Evolutionary conservation across 176 grass and related monocot species (phyloP), one percentile per base, ranked within the genome.

Genomic region (Cymbopogon citratus): DNA sequence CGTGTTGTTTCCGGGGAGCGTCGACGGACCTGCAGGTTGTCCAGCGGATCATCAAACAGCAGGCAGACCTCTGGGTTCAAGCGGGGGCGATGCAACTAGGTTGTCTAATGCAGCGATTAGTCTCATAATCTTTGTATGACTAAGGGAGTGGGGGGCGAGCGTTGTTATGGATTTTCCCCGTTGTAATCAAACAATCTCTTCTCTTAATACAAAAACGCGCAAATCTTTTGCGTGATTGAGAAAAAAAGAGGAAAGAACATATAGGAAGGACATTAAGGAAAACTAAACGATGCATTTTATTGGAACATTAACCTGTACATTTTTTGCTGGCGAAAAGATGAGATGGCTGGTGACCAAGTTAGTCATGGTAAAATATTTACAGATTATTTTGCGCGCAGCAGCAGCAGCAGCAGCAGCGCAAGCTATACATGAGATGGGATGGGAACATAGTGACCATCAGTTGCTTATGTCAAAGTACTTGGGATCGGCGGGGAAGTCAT

Each of bases 381-480:
- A 97, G 25, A 40, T 49, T 63, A 6, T 72, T 21, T 67, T 21
- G 36, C 41, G 66, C 46, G 15, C 52, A 56, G 15, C 52, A 56
- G 18, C 49, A 56, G 15, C 52, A 56, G 18, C 49, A 54, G 51
- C 51, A 49, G 51, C 8, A 52, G 33, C 71, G 44, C 83, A 38
- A 16, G 9, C 57, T 87, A 84, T 86, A 77, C 49, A 73, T 26
- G 66, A 72, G 27, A 80, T 36, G 12, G 24, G 28, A 80, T 52
- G 19, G 34, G 49, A 49, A 52, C 56, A 38, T 13, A 63, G 74
- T 49, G 70, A 59, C 38, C 54, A 54, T 98, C 89, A 98, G 77
- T 95, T 93, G 90, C 92, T 88, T 76, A 98, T 95, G 87, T 91
- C 87, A 13, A 98, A 98, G 84, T 98, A 98, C 85, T 98, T 98